phyloP scores from a whole-genome alignment of 1,139 yeast genomes.

The Hyphopichia khmerensis region DNA sequence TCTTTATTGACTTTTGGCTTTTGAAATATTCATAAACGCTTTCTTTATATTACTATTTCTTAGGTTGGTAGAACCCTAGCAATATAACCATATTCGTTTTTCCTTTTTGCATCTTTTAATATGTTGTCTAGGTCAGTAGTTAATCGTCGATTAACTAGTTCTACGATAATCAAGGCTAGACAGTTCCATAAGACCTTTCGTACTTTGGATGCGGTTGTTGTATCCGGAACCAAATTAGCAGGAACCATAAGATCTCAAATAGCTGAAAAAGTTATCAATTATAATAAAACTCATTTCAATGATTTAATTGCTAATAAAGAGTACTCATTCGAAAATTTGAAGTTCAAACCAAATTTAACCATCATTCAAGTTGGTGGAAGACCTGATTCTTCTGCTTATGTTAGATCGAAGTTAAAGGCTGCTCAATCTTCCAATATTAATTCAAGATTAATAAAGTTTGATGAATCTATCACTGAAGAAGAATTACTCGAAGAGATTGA shows the following conservation, averaged over 20 bases:
- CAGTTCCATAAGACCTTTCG: slow-evolving; percentile 12
- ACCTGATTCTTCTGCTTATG: slow-evolving; percentile 78
- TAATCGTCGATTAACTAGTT: not conserved
- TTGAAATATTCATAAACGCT: too few species aligned
- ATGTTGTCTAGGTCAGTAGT: slow-evolving; percentile 2
- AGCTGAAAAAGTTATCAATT: slow-evolving; percentile 42
- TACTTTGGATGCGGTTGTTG: slow-evolving; percentile 35
- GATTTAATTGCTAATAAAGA: slow-evolving; percentile 12
- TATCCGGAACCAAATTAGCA: slow-evolving; percentile 47
- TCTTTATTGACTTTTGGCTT: too few species aligned
- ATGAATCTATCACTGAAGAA: slow-evolving; percentile 54
- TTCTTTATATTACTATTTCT: too few species aligned
- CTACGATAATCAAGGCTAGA: slow-evolving; percentile 6
- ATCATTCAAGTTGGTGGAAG: slow-evolving; percentile 75
- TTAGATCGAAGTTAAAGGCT: slow-evolving; percentile 71
- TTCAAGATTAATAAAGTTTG: slow-evolving; percentile 57
- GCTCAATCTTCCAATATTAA: slow-evolving; percentile 66
- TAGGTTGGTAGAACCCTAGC: too few species aligned
- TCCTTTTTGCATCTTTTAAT: not conserved
- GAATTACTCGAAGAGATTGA: slow-evolving; percentile 57
- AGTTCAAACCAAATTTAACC: slow-evolving; percentile 61
- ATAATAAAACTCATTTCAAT: slow-evolving; percentile 30
- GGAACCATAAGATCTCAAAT: slow-evolving; percentile 35
- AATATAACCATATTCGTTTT: too few species aligned
- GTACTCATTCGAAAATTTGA: slow-evolving; percentile 27